phyloP scores from a whole-genome alignment of 345 rosid species.

The Brassica rapa region DNA sequence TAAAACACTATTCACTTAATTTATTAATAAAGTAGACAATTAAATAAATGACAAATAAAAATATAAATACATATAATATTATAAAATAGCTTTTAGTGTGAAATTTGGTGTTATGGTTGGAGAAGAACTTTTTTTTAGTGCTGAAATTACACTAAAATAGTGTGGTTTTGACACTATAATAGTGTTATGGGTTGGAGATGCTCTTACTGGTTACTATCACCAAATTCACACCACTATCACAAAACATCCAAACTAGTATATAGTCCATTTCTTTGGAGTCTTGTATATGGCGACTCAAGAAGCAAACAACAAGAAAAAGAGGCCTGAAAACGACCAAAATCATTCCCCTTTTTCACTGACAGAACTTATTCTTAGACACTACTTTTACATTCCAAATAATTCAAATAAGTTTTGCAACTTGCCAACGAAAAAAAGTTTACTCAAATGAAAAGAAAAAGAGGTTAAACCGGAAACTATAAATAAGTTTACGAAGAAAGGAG shows the following conservation, averaged over 20 bases:
- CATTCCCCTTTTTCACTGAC: not conserved
- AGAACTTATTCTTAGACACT: not conserved
- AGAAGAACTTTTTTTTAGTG: no score
- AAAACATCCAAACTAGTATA: conserved; percentile 19
- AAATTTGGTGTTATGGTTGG: no score
- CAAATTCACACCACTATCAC: conserved; percentile 12
- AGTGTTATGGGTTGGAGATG: no score
- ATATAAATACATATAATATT: no score
- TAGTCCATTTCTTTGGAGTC: not conserved
- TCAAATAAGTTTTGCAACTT: conserved; percentile 1
- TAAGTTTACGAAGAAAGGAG: conserved; percentile 15
- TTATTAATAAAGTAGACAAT: no score
- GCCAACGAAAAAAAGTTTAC: not conserved
- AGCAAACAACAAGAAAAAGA: not conserved
- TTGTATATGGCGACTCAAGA: conserved; percentile 1
- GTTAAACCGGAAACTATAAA: not conserved
- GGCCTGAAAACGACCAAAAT: conserved; percentile 1
- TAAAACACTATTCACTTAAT: no score
- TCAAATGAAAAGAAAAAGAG: not conserved
- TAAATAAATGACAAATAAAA: no score
- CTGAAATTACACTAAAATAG: no score
- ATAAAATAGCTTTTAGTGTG: no score
- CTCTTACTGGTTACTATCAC: conserved; percentile 3
- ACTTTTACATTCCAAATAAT: not conserved
- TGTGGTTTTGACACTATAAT: no score